phyloP scores from a whole-genome alignment of 2,329 filamentous ascomycete genomes.

The Calonectria henricotiae region DNA sequence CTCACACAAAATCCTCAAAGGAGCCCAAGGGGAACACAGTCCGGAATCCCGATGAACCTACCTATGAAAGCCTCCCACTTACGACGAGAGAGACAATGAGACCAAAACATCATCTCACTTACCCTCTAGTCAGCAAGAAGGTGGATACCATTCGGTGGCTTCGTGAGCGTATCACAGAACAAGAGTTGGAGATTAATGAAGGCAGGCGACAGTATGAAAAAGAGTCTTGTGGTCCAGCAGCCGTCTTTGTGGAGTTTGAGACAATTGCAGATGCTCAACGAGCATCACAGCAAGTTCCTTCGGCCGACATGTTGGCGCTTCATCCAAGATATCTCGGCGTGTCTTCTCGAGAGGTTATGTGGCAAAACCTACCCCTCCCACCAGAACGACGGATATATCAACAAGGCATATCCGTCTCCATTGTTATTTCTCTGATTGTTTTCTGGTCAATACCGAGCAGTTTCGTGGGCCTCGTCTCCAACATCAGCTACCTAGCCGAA shows the following conservation, averaged over 20 bases:
- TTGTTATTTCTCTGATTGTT: neutral
- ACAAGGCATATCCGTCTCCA: neutral
- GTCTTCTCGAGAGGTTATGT: neutral
- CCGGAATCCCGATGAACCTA: neutral
- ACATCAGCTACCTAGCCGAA: neutral
- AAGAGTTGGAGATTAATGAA: neutral
- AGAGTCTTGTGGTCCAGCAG: neutral
- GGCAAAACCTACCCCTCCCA: neutral
- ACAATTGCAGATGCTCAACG: neutral
- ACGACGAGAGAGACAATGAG: neutral
- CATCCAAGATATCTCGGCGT: conserved; percentile 4
- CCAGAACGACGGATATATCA: neutral
- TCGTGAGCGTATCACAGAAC: neutral
- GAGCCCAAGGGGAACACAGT: neutral
- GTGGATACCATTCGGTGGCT: conserved; percentile 7
- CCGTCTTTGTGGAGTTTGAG: conserved; percentile 3
- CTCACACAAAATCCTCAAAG: neutral
- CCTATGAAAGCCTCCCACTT: neutral
- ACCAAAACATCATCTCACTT: neutral
- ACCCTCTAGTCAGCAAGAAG: neutral
- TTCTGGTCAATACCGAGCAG: conserved; percentile 9
- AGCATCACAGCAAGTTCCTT: neutral
- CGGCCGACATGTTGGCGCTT: neutral
- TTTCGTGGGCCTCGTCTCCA: neutral
- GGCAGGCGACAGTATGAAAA: neutral